Percentiles rank a stretch among this genome's conserved stretches.
These are phyloP conservation scores for Aspergillus viridinutans DNA, from an alignment of 2,329 filamentous ascomycete species.

Conservation along the genomic window DNA sequence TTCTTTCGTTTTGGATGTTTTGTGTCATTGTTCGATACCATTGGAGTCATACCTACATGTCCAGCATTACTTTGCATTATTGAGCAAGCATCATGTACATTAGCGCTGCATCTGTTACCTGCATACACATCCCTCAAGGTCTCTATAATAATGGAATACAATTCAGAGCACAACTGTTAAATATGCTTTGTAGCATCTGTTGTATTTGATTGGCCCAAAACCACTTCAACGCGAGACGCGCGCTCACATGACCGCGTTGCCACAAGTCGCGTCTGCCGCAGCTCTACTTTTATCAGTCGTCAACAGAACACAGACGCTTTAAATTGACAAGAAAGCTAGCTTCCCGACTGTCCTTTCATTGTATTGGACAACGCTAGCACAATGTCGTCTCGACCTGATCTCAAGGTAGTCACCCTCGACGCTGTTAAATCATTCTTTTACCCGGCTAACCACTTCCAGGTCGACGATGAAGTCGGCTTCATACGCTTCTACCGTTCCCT, in stretches of 20 bases:
- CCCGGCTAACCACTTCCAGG: conserved; percentile 46
- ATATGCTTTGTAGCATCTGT: neutral
- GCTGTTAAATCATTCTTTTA: neutral
- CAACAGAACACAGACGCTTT: conserved; percentile 3
- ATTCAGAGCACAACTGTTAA: neutral
- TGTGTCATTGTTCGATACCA: conserved; percentile 7
- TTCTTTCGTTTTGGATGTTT: conserved; percentile 6
- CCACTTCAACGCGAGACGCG: conserved; percentile 30
- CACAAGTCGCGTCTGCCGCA: conserved; percentile 19
- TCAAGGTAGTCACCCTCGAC: conserved; percentile 53
- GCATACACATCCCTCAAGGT: neutral
- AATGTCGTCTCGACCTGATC: conserved; percentile 69
- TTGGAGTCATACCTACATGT: conserved; percentile 20
- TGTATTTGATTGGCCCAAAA: conserved; percentile 10
- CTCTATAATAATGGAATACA: neutral
- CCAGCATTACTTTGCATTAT: conserved; percentile 12
- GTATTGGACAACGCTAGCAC: conserved; percentile 23
- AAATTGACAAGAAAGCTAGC: conserved; percentile 8
- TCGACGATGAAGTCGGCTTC: conserved; percentile 95
- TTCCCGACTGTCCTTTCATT: conserved; percentile 4
- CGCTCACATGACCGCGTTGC: conserved; percentile 29
- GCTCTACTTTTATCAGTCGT: neutral
- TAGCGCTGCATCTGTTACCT: conserved; percentile 14
- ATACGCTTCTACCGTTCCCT: conserved; percentile 95
- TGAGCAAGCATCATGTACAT: conserved; percentile 21